Base-by-base conservation (phyloP, 2,329 filamentous ascomycete species). In the Aspergillaceae sp. region DNA sequence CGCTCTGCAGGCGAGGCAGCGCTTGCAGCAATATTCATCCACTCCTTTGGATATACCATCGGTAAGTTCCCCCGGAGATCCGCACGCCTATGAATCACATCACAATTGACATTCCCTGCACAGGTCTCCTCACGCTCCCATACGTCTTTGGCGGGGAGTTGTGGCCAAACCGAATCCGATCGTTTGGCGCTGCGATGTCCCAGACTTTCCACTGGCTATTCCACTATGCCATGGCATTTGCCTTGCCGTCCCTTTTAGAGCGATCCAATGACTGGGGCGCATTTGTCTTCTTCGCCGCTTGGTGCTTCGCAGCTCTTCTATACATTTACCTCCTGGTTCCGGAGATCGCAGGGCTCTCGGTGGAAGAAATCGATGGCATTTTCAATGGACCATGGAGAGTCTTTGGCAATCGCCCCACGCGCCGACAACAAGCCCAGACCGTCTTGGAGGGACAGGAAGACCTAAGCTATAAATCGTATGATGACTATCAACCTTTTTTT, bases 161-260 rank as follows among this genome's bases (percentile, higher is more conserved):
- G 0, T 74, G 69, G 69, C 70, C 71, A 4, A 72, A 73, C 48
- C 61, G 62, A 4, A 64, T 74, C 44, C 67, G 71, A 0, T 72
- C 70, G 0, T 72, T 73, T 50, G 69, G 71, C 26, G 59, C 56
- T 3, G 65, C 70, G 1, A 38, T 72, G 1, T 50, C 57, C 1
- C 63, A 67, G 40, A 56, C 51, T 3, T 71, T 69, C 47, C 69
- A 72, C 54, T 71, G 68, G 70, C 55, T 72, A 0, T 72, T 72
- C 51, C 61, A 62, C 51, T 72, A 62, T 41, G 69, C 57, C n/a
- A 56, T 72, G 32, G 65, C 59, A 27, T 56, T 54, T 7, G 65
- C 54, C 4, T 52, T 58, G 1, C 68, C 70, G 2, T 64, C 62
- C 0, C 51, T 72, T 3, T 57, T 72, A 2, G 37, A 49, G 0